Base-by-base conservation (phyloP, 495 filamentous ascomycete species). In the Penicillium pulvis region DNA sequence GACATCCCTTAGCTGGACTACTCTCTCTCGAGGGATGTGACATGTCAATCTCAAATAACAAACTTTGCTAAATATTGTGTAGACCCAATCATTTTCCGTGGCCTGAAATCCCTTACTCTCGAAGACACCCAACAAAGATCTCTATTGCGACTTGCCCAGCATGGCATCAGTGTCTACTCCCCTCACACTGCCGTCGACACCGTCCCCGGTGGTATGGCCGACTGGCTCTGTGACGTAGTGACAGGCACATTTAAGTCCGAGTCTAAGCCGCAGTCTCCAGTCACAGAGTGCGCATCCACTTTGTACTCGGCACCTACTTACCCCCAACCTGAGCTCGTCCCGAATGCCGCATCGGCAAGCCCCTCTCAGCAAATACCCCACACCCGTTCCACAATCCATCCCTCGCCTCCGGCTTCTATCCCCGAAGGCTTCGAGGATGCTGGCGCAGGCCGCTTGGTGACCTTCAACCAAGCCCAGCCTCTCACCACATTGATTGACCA, bases 81-180 rank as follows among this genome's bases (percentile, higher is more conserved):
- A 96, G 92, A 98, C 71, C 94, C 94, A 9, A 92, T 98, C 65
- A 98, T 98, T 65, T 98, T 98, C 83, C 84, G 86, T 59, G 88
- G 89, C 42, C 77, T 98, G 50, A 98, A 97, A 73, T 86, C 88
- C 44, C 75, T 98, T 68, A 96, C 90, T 35, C 82, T 93, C 19
- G 81, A 81, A 58, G 88, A 98, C 72, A 78, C 90, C 11, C 94
- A 97, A 66, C 95, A 98, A 74, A 83, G 87, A 56, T 88, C 87
- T 23, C 82, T 98, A 48, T 80, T 98, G 7, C 84, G 88, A 48
- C 81, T 98, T 3, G 88, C 87, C n/a, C 87, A 89, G 42, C 85
- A 90, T 75, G 93, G 95, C 17, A 93, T 97, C 62, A 93, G 91
- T 64, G 92, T 98, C 57, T 98, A 98, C 77, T 91, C 87, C 52